Base-by-base conservation (phyloP, 2,329 filamentous ascomycete genomes). In the Chaetomium olivaceum region DNA sequence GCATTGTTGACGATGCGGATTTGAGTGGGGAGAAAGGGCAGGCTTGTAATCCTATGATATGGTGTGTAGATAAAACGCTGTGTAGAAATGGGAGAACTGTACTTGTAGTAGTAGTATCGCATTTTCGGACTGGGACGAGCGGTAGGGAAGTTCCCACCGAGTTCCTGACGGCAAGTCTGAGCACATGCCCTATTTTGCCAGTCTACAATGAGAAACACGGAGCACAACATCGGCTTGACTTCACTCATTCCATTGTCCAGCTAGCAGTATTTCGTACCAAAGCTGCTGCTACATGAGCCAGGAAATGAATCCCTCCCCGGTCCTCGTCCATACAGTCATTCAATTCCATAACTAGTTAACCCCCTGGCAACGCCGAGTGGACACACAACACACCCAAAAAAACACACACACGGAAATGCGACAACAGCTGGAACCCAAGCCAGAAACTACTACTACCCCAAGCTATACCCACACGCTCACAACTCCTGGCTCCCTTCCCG, bases 1-100 rank as follows among this genome's bases (percentile, higher is more conserved):
- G 74, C 81, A 51, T 73, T 87, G 72, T 77, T 82, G 76, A 82
- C 77, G 51, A 76, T 84, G 79, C 80, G 78, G 71, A 72, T 81
- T 73, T 82, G 75, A 77, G 46, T 21, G 63, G 36, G 36, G 2
- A 3, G 27, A 29, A 29, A 29, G 3, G 39, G 39, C 39, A 73
- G 14, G 39, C 39, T 19, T 56, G 59, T 62, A 62, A 60, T 62
- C 56, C 56, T 43, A 43, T 43, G 39, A 43, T 19, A 66, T 19
- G 19, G 5, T 58, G 36, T 56, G 57, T 31, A 51, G 29, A 51
- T 59, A 46, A 33, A 58, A 12, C 23, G 52, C n/a, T 58, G 64
- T 64, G 55, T 59, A 65, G 61, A 62, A 65, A 58, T 70, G 65
- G 60, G 62, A 63, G n/a, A 55, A 55, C 21, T 68, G 62, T 69